Evolutionary conservation across 495 filamentous ascomycete genomes (phyloP).

Genomic region (Jackrogersella minutella): DNA sequence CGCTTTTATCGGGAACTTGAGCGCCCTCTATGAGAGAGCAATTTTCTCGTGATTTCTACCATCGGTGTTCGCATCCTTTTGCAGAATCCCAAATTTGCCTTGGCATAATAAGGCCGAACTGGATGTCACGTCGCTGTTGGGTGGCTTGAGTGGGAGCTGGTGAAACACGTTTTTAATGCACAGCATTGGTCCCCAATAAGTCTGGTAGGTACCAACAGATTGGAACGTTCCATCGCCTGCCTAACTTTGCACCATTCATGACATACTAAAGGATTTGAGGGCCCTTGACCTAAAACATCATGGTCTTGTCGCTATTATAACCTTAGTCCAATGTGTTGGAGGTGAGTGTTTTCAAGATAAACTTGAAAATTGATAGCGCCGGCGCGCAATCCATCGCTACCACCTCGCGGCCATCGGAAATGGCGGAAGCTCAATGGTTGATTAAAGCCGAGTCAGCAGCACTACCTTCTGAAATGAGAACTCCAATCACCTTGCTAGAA

Average conservation of each 20-base stretch:
- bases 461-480: slow-evolving; percentile 25
- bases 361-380: neutral
- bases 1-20: neutral
- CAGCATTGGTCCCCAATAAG: too few relatives aligned
- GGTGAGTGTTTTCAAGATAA: neutral
- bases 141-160: slow-evolving; percentile 9
- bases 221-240: slow-evolving; percentile 23
- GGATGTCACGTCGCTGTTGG: too few relatives aligned
- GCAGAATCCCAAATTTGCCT: neutral
- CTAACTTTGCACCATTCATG: neutral
- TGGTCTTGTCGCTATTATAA: neutral
- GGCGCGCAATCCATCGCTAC: neutral
- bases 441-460: slow-evolving; percentile 7
- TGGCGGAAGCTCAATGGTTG: slow-evolving; percentile 3
- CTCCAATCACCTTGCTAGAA: slow-evolving; percentile 10
- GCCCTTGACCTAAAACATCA: neutral
- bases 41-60: neutral
- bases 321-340: neutral
- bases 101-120: slow-evolving; percentile 6
- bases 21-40: neutral
- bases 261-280: neutral
- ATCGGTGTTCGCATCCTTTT: neutral
- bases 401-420: slow-evolving; percentile 20
- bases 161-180: too few relatives aligned
- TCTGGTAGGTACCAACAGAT: neutral